phyloP scores from a whole-genome alignment of 1,284 basidiomycete species.

The Apiotrichum sp. region DNA sequence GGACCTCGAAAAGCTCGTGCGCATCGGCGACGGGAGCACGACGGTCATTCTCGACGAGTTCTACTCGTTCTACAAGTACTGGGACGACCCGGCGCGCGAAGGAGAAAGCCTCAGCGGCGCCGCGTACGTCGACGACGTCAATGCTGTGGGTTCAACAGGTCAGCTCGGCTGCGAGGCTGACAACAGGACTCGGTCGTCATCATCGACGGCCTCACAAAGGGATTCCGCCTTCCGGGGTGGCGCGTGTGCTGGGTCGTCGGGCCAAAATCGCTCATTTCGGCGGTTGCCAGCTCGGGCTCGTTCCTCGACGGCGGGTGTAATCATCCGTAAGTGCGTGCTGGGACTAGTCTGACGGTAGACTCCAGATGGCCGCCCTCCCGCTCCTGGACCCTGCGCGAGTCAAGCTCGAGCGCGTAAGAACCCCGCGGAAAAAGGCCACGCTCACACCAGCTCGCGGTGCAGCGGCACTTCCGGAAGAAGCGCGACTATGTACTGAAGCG shows the following conservation, averaged over 20 bases:
- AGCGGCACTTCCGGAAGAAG: constrained; percentile 83
- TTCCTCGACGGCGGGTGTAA: constrained; percentile 85
- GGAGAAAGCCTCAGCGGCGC: constrained; percentile 79
- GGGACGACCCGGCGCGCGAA: constrained; percentile 63
- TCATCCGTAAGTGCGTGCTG: constrained; percentile 59
- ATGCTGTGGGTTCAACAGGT: constrained; percentile 51
- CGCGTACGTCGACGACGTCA: constrained; percentile 75
- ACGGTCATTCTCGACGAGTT: constrained; percentile 85
- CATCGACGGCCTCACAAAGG: constrained; percentile 90
- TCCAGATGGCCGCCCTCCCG: constrained; percentile 78
- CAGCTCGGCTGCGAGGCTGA: constrained; percentile 8
- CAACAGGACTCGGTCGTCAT: constrained; percentile 67
- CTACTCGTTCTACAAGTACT: constrained; percentile 64
- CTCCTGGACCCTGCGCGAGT: constrained; percentile 68
- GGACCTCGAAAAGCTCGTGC: constrained; percentile 72
- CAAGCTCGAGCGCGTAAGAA: constrained; percentile 51
- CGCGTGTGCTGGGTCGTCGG: constrained; percentile 94
- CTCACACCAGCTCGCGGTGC: constrained; percentile 61
- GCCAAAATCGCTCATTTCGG: constrained; percentile 78
- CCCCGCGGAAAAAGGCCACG: no score
- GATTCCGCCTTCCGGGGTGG: constrained; percentile 74
- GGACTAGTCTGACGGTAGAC: constrained; percentile 56
- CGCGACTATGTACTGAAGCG: constrained; percentile 80
- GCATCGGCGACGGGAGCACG: constrained; percentile 56
- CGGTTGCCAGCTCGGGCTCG: constrained; percentile 77